Base-by-base conservation (phyloP, 352 stramenopile genomes). In the Albugo candida region DNA sequence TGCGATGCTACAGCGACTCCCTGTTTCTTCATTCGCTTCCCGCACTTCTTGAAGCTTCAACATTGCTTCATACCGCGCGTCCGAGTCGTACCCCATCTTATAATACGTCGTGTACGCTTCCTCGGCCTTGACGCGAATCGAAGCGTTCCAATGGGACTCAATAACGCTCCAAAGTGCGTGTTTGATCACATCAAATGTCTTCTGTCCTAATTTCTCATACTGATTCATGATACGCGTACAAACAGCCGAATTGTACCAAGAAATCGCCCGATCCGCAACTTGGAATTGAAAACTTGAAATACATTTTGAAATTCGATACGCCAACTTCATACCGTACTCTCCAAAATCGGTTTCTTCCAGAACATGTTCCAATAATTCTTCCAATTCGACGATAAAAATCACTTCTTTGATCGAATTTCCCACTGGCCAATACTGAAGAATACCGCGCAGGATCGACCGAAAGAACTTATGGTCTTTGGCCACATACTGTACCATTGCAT, bases 401-500 rank as follows among this genome's bases (percentile, higher is more conserved):
- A 91, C 76, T 42, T 93, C 78, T 58, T 91, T 91, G 58, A 85
- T 86, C 50, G 73, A 84, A 51, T 86, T 86, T 47, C 75, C 75
- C 41, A 88, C 75, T 1, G 78, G 78, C 78, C 78, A 91, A 59
- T 83, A 87, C 61, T 80, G 79, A 41, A 91, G 56, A 47, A 87
- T 56, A 0, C 78, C 78, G 1, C 66, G 59, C 16, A 86, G 75
- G 36, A 92, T 86, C 16, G 80, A 61, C 24, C 68, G 85, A 50
- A 85, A 86, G n/a, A 87, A 63, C 46, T 67, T 70, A 59, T 89
- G 77, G 49, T 92, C 80, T 51, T 92, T 92, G 6, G 70, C 80
- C 13, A 91, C 79, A 59, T 89, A 92, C 61, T 91, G 76, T 51
- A 85, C 85, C 74, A 92, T 88, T 56, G 76, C 88, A 56, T 92